Conservation (phyloP, 768 basidiomycete genomes). For the Hydnum rufescens region DNA sequence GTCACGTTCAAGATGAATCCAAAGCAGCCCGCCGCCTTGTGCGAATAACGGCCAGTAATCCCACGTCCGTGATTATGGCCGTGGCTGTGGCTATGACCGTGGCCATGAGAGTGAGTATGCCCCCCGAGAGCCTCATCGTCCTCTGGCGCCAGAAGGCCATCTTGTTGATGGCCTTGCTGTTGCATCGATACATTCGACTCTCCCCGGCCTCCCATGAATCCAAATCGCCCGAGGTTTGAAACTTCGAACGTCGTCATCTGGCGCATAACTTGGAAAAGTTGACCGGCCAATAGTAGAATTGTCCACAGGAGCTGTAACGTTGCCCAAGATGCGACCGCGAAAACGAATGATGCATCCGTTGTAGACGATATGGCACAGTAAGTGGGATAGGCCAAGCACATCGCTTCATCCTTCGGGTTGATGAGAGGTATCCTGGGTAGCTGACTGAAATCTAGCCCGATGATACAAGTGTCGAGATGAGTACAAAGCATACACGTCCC, state of each 20-base stretch:
- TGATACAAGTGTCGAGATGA: constrained; percentile 2
- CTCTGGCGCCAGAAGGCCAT: constrained; percentile 22
- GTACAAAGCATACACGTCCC: not conserved
- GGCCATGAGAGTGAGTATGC: constrained; percentile 21
- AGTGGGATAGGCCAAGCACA: constrained; percentile 2
- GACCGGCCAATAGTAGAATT: constrained; percentile 59
- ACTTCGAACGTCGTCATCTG: constrained; percentile 97
- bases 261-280: constrained; percentile 78
- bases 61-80: constrained; percentile 21
- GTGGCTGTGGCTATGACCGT: constrained; percentile 26
- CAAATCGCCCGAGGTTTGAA: constrained; percentile 82
- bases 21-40: constrained; percentile 20
- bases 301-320: constrained; percentile 96
- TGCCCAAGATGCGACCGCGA: constrained; percentile 66
- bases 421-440: constrained; percentile 14
- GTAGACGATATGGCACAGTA: constrained; percentile 47
- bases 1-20: constrained; percentile 76
- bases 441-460: constrained; percentile 21
- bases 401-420: not conserved
- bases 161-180: constrained; percentile 66
- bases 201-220: constrained; percentile 84
- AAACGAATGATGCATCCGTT: constrained; percentile 59
- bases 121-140: constrained; percentile 25
- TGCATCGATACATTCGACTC: constrained; percentile 45
- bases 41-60: constrained; percentile 23